These are phyloP conservation scores for Penicillium sp. DNA, from an alignment of 2,329 filamentous ascomycete genomes.

Conservation along the genomic window DNA sequence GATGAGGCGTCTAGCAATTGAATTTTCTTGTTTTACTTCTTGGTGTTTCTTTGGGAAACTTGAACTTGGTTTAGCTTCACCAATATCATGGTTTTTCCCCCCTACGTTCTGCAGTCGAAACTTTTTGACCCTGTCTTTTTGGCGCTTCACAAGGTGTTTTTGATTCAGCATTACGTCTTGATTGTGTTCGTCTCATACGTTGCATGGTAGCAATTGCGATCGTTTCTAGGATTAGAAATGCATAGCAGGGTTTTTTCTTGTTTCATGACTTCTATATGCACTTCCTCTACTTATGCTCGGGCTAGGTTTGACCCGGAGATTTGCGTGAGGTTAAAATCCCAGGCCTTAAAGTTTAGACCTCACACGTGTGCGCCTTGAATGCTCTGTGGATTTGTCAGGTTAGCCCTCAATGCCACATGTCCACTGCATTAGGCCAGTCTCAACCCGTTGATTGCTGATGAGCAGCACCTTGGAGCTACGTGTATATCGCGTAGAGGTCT, in stretches of 20 bases:
- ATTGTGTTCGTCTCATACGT: neutral
- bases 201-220: neutral
- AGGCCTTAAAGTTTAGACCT: too few species aligned
- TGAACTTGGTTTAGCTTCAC: neutral
- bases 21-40: neutral
- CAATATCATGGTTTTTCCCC: neutral
- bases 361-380: too few species aligned
- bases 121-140: neutral
- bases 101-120: neutral
- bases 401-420: too few species aligned
- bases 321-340: too few species aligned
- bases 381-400: too few species aligned
- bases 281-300: neutral
- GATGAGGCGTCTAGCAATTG: conserved; percentile 15
- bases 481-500: too few species aligned
- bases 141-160: neutral
- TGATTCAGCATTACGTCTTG: neutral
- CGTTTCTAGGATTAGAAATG: neutral
- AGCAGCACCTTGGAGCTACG: too few species aligned
- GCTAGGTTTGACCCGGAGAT: too few species aligned
- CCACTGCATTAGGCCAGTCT: too few species aligned
- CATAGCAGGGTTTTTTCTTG: neutral
- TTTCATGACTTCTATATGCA: neutral
- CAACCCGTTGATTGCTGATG: too few species aligned
- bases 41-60: neutral